Base-by-base conservation (phyloP, 2,329 filamentous ascomycete genomes). In the Trichoderma citrinoviride region DNA sequence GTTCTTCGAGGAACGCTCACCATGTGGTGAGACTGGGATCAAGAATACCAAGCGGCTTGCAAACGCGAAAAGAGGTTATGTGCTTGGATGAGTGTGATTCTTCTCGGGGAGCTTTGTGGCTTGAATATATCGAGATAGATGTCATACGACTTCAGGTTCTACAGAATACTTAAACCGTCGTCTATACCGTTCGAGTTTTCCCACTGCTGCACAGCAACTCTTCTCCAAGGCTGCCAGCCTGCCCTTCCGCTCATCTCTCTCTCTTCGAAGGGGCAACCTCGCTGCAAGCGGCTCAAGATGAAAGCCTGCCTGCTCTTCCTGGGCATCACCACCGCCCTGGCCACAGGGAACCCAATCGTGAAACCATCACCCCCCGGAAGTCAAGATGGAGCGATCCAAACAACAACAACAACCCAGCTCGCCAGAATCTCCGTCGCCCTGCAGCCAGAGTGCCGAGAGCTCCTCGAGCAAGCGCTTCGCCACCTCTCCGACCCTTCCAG, bases 401-500 rank as follows among this genome's bases (percentile, higher is more conserved):
- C 68, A n/a, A n/a, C n/a, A n/a, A n/a, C n/a, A n/a, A n/a, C n/a
- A 25, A 50, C 68, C 15, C 66, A 70, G 4, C 53, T 67, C 29
- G 70, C 75, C 54, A 67, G 73, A 12, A 66, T 77, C 46, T 75
- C 73, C 47, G 73, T 77, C 50, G 72, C 71, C 17, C 68, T 77
- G 15, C 66, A 71, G 5, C 67, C 74, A 2, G 66, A 69, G 7
- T 68, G 72, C 43, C 62, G 67, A 1, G 52, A 70, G 0, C 49
- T 70, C 2, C 64, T 85, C 27, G 82, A 83, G 62, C 72, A 78
- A 54, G 77, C 79, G 2, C 73, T 85, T 12, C 67, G 79, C 49
- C 76, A 81, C 23, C 79, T 85, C 67, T 83, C 83, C 2, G 80
- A 82, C 0, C 83, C 83, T 0, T 75, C 73, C 5, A 76, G 81